Conservation (phyloP, 2,329 filamentous ascomycete genomes). For the Nemania serpens region DNA sequence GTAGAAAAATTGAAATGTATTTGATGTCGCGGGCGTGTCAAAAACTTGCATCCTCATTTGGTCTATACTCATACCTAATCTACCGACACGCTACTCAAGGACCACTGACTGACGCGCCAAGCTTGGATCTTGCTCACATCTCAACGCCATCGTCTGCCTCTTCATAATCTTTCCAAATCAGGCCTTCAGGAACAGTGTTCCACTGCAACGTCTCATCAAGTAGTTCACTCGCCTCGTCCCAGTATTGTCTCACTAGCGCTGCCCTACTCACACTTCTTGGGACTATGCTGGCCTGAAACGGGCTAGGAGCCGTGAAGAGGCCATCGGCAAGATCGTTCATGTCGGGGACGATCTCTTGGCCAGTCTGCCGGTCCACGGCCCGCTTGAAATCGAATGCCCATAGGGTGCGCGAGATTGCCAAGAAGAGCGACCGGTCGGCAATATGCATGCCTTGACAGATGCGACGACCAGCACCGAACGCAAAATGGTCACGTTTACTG, state of each 20-base stretch:
- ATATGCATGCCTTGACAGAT: slow-evolving; percentile 54
- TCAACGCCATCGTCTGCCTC: too few species aligned
- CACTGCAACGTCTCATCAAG: neutral
- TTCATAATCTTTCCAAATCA: neutral
- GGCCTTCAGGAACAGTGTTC: neutral
- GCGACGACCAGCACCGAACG: slow-evolving; percentile 37
- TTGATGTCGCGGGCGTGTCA: too few species aligned
- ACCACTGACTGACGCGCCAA: too few species aligned
- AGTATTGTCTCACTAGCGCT: neutral
- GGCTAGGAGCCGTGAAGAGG: neutral
- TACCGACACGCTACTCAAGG: too few species aligned
- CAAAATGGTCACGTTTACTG: slow-evolving; percentile 37
- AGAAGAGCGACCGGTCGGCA: slow-evolving; percentile 39
- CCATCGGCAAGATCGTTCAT: slow-evolving; percentile 8
- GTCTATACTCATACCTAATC: too few species aligned
- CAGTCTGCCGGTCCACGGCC: neutral
- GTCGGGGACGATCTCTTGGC: neutral
- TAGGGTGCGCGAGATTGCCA: slow-evolving; percentile 50
- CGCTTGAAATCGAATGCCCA: slow-evolving; percentile 47
- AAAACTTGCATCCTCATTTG: too few species aligned
- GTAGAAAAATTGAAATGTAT: too few species aligned
- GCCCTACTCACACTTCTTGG: neutral
- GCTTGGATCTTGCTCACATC: too few species aligned
- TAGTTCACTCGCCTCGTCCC: neutral
- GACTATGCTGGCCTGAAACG: slow-evolving; percentile 10